A percentile compares a stretch with the other conserved stretches of the same genome.
These are phyloP conservation scores for Ogataea ganodermae DNA, from an alignment of 805 yeast genomes.

Conservation along the genomic window DNA sequence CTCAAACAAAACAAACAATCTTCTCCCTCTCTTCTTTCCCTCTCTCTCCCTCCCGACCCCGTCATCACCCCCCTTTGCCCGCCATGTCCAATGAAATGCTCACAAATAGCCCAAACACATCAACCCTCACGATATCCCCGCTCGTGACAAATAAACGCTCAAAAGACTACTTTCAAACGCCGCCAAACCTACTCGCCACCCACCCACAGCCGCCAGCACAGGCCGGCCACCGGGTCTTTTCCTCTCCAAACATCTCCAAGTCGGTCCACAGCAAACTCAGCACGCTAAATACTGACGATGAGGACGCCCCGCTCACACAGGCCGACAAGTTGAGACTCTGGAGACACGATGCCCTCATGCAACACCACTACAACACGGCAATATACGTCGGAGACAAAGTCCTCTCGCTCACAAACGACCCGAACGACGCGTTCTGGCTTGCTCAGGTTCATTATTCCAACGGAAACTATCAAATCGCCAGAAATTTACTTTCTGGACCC, in stretches of 20 bases:
- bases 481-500: conserved; percentile 61
- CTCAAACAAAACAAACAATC: conserved; percentile 2
- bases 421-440: conserved; percentile 94
- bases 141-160: conserved; percentile 43
- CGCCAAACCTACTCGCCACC: conserved; percentile 31
- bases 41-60: not conserved
- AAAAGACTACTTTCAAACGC: conserved; percentile 38
- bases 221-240: conserved; percentile 22
- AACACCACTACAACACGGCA: conserved; percentile 88
- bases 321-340: conserved; percentile 85
- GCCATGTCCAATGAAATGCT: conserved; percentile 24
- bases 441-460: conserved; percentile 84
- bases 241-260: conserved; percentile 29
- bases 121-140: conserved; percentile 76
- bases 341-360: conserved; percentile 92
- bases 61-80: not conserved
- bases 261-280: conserved; percentile 14
- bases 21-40: not conserved
- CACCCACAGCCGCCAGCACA: conserved; percentile 23
- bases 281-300: conserved; percentile 21
- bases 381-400: conserved; percentile 92
- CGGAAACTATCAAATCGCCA: conserved; percentile 78
- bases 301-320: conserved; percentile 58
- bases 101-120: conserved; percentile 56
- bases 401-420: conserved; percentile 76